Conservation (phyloP, 2,329 filamentous ascomycete genomes). For the Diaporthe longicolla region DNA sequence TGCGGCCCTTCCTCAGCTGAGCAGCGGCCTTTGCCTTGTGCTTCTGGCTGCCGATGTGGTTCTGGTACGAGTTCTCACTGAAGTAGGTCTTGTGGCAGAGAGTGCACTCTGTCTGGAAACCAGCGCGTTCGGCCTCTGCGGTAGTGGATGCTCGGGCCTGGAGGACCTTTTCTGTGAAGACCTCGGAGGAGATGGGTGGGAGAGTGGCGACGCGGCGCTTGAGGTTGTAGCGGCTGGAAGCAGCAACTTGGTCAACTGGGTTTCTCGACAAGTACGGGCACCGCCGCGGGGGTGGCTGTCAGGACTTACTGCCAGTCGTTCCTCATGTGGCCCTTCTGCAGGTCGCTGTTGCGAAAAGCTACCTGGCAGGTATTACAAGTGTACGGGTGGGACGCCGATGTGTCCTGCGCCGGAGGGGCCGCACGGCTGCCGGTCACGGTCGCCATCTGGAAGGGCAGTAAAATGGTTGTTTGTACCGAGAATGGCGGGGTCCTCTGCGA, state of each 20-base stretch:
- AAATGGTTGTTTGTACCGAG: neutral
- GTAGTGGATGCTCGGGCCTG: conserved; percentile 88
- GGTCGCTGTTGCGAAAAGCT: conserved; percentile 92
- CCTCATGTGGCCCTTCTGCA: conserved; percentile 96
- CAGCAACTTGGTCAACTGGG: conserved; percentile 38
- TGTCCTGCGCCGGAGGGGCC: conserved; percentile 49
- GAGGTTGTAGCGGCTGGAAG: conserved; percentile 87
- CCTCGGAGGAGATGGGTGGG: conserved; percentile 90
- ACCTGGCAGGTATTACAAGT: conserved; percentile 99
- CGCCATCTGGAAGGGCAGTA: conserved; percentile 59
- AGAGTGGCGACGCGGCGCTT: conserved; percentile 93
- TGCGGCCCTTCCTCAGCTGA: conserved; percentile 52
- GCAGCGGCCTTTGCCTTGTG: conserved; percentile 80
- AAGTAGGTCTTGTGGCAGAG: conserved; percentile 93
- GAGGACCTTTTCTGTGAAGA: conserved; percentile 95
- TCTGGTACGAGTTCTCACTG: conserved; percentile 95
- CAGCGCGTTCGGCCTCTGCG: conserved; percentile 88
- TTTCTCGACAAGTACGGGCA: neutral
- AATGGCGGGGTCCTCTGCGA: conserved; percentile 23
- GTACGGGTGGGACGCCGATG: conserved; percentile 80
- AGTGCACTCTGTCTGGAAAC: conserved; percentile 86
- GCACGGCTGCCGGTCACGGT: conserved; percentile 58
- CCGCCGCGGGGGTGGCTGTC: neutral
- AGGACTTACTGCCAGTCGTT: conserved; percentile 94
- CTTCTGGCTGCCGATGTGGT: conserved; percentile 92